A percentile compares a stretch with the other conserved stretches of the same genome.
These are phyloP conservation scores for Kodamaea arcana DNA, from an alignment of 1,139 yeast species.

Conservation along the genomic window DNA sequence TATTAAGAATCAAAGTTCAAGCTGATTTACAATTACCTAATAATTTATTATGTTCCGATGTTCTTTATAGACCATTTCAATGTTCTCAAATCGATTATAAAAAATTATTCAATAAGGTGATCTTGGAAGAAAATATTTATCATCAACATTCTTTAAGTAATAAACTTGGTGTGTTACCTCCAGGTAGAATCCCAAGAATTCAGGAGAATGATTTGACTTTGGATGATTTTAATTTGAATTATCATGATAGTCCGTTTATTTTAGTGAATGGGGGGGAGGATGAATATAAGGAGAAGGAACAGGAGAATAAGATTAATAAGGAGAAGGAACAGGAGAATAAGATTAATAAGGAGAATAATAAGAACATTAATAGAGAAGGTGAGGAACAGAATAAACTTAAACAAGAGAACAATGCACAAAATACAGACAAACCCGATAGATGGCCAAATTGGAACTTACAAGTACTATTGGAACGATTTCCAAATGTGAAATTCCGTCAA, in stretches of 20 bases:
- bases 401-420: too few relatives aligned
- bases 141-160: conserved; percentile 21
- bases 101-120: conserved; percentile 42
- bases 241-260: conserved; percentile 65
- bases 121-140: conserved; percentile 42
- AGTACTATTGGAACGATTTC: conserved; percentile 48
- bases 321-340: too few relatives aligned
- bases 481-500: conserved; percentile 66
- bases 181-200: conserved; percentile 44
- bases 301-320: too few relatives aligned
- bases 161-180: conserved; percentile 18
- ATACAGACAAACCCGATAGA: too few relatives aligned
- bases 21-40: conserved; percentile 39
- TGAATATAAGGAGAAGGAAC: too few relatives aligned
- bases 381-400: too few relatives aligned
- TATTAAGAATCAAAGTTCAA: conserved; percentile 38
- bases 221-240: conserved; percentile 42
- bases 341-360: too few relatives aligned
- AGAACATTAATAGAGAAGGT: too few relatives aligned
- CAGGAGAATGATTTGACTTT: conserved; percentile 37
- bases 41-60: conserved; percentile 48
- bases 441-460: conserved; percentile 72
- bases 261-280: conserved; percentile 35
- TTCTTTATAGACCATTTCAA: conserved; percentile 73
- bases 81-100: conserved; percentile 67